Evolutionary conservation across 2,329 filamentous ascomycete species (phyloP), one percentile per base, ranked within the genome.

Genomic region (Endoconidiophora laricicola): DNA sequence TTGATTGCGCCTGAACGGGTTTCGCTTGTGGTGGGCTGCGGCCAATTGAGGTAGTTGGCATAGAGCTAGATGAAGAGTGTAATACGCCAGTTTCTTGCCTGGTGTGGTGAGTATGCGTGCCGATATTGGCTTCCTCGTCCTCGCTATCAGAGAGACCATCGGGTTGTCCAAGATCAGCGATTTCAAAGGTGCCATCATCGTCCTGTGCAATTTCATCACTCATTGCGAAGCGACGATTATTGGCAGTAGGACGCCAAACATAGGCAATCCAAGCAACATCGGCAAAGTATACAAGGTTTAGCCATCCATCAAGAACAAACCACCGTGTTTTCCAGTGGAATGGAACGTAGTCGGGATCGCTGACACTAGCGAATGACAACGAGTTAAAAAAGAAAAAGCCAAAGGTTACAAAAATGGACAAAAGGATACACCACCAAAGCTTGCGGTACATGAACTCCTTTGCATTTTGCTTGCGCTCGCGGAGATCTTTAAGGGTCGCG

Each of bases 371-470:
- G 62, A 98, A 94, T 0, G 85, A 86, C 65, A 95, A 87, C 58
- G 85, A 93, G 71, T 95, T 96, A 70, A 96, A 81, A 71, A 98
- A 96, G 72, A 98, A 95, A 70, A 98, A 98, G 52, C 74, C 87
- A 59, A 98, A 98, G 58, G 96, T 95, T 58, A 96, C 86, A 45
- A 96, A 69, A 61, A 98, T 94, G 62, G 84, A 94, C 55, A 78
- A 72, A 43, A 98, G 72, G 54, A 98, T 94, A 63, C 86, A 90
- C 88, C 88, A 98, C 88, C 93, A 98, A 12, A 98, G 78, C 64
- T 93, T 94, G 68, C 84, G 88, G 68, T 96, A 98, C 93, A 98
- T 98, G 65, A 77, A 66, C 44, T 88, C 86, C 63, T 98, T 98
- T 58, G 83, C 81, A 58, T 84, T 82, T 66, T 98, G 91, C 66